Percentiles rank a stretch among this genome's conserved stretches.
Evolutionary conservation across 164 flowering plant genomes (phyloP).

Genomic region (grape (Vitis vinifera)): ASM3070453v1 NC_081805.1:5950501-5951000

Average conservation of each 20-base stretch:
- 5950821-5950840: constrained; percentile 17
- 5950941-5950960: constrained; percentile 87
- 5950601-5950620: background rate
- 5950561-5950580: too few relatives aligned
- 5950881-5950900: constrained; percentile 39
- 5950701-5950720: background rate
- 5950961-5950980: constrained; percentile 72
- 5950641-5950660: background rate
- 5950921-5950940: constrained; percentile 82
- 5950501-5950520: too few relatives aligned
- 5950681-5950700: background rate
- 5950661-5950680: background rate
- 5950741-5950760: background rate
- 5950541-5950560: too few relatives aligned
- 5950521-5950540: too few relatives aligned
- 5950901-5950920: constrained; percentile 64
- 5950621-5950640: background rate
- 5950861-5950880: constrained; percentile 35
- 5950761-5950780: background rate
- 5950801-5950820: background rate
- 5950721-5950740: background rate
- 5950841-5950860: constrained; percentile 49
- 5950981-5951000: constrained; percentile 71
- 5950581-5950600: too few relatives aligned
- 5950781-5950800: background rate